phyloP scores from a whole-genome alignment of 2,329 filamentous ascomycete genomes.

The Pseudogymnoascus sp. region DNA sequence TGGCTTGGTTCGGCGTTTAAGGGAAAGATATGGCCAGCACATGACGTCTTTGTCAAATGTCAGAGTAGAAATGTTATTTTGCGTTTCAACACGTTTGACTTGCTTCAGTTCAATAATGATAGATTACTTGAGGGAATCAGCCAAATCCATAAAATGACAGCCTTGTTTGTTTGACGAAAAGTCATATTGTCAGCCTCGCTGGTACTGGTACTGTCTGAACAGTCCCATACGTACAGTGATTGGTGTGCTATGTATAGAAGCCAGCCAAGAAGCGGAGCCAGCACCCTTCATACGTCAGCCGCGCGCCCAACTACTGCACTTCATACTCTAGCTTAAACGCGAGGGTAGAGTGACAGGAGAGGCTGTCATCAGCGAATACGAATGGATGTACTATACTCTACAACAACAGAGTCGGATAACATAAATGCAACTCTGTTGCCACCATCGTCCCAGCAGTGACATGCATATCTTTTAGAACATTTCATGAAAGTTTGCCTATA shows the following conservation, averaged over 20 bases:
- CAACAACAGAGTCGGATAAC: neutral
- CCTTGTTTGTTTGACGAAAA: neutral
- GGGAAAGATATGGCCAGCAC: slow-evolving; percentile 3
- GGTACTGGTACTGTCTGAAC: too few relatives aligned
- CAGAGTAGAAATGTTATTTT: slow-evolving; percentile 3
- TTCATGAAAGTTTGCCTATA: neutral
- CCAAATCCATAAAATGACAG: neutral
- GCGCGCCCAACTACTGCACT: neutral
- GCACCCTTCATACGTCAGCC: neutral
- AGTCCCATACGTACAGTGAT: neutral
- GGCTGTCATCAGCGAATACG: neutral
- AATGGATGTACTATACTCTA: neutral
- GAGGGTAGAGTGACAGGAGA: neutral
- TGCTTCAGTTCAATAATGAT: neutral
- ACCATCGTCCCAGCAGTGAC: neutral
- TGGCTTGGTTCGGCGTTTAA: neutral
- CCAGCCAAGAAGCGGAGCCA: neutral
- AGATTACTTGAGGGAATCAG: too few relatives aligned
- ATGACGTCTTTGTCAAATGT: neutral
- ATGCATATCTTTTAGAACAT: neutral
- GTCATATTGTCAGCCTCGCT: neutral
- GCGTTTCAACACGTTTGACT: neutral
- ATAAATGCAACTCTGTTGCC: neutral
- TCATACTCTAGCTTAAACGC: neutral
- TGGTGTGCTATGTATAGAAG: slow-evolving; percentile 2